Percentiles rank a stretch among this genome's conserved stretches.
These are phyloP conservation scores for Trametes sanguinea DNA, from an alignment of 768 basidiomycete species.

Conservation along the genomic window DNA sequence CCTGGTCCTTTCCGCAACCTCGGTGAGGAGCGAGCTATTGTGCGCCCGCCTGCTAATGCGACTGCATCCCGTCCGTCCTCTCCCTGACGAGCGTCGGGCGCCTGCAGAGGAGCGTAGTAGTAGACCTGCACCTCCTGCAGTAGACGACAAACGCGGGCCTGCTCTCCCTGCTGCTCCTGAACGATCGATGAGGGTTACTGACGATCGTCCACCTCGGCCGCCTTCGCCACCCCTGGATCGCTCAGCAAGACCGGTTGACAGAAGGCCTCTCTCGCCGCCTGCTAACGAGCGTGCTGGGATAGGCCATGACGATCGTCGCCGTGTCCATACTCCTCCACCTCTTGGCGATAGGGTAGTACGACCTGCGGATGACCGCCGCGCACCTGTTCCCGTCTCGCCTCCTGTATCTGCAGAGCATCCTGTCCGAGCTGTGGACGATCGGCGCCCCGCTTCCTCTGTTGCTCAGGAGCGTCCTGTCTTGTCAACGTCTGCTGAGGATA, in stretches of 20 bases:
- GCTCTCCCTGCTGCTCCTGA: constrained; percentile 6
- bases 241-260: constrained; percentile 18
- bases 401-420: constrained; percentile 3
- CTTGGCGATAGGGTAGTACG: constrained; percentile 8
- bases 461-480: constrained; percentile 2
- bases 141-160: constrained; percentile 14
- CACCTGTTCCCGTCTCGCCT: constrained; percentile 5
- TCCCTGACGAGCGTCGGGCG: constrained; percentile 7
- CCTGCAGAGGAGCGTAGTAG: not conserved
- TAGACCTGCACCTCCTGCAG: not conserved
- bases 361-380: constrained; percentile 25
- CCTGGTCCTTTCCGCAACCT: constrained; percentile 17
- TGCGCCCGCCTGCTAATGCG: constrained; percentile 14
- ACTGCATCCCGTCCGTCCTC: not conserved
- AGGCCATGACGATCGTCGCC: constrained; percentile 23
- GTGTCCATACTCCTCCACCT: constrained; percentile 8
- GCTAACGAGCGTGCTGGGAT: constrained; percentile 3
- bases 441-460: constrained; percentile 16
- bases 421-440: constrained; percentile 11
- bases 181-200: not conserved
- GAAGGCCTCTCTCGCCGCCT: constrained; percentile 6
- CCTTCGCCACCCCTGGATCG: constrained; percentile 13
- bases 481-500: constrained; percentile 5
- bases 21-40: constrained; percentile 24
- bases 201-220: constrained; percentile 19